phyloP scores from a whole-genome alignment of 2,329 filamentous ascomycete species.

The Fragosphaeria purpurea region DNA sequence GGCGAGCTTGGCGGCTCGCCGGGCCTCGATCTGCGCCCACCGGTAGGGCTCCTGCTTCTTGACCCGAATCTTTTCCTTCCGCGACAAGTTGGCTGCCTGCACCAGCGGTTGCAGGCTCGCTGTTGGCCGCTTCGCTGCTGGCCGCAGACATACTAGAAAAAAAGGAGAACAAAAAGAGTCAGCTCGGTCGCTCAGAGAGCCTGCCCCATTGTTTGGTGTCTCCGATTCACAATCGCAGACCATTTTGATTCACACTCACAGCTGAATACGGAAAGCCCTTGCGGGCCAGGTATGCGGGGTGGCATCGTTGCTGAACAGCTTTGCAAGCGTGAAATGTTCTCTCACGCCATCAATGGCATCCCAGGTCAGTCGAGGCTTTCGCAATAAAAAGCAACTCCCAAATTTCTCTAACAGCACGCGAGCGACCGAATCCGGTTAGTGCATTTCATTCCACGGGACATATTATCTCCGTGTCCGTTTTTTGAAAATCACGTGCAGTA shows the following conservation, averaged over 20 bases:
- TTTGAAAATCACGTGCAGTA: conserved; percentile 8
- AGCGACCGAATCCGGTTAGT: conserved; percentile 2
- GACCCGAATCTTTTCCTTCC: conserved; percentile 53
- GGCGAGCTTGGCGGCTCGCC: conserved; percentile 72
- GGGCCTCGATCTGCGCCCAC: conserved; percentile 69
- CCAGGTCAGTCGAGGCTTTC: conserved; percentile 2
- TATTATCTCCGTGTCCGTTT: conserved; percentile 3
- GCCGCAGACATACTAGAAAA: conserved; percentile 49
- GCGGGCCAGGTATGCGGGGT: conserved; percentile 52
- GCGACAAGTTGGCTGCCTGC: conserved; percentile 54
- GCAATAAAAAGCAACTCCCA: conserved; percentile 4
- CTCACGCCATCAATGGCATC: not conserved
- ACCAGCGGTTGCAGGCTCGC: conserved; percentile 47
- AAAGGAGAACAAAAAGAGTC: not conserved
- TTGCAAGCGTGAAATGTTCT: not conserved
- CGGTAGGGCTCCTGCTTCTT: conserved; percentile 72
- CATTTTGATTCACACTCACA: conserved; percentile 34
- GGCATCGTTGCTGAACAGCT: conserved; percentile 43
- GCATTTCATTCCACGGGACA: not conserved
- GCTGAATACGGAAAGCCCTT: conserved; percentile 48
- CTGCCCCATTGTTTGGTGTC: too few relatives aligned
- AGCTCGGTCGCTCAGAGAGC: not conserved
- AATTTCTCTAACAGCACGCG: conserved; percentile 6
- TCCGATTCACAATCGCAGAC: too few relatives aligned
- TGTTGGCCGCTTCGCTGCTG: conserved; percentile 32